Evolutionary conservation across 441 rosid species (phyloP), one percentile per base, ranked within the genome.

Genomic region (Erodium texanum): DNA sequence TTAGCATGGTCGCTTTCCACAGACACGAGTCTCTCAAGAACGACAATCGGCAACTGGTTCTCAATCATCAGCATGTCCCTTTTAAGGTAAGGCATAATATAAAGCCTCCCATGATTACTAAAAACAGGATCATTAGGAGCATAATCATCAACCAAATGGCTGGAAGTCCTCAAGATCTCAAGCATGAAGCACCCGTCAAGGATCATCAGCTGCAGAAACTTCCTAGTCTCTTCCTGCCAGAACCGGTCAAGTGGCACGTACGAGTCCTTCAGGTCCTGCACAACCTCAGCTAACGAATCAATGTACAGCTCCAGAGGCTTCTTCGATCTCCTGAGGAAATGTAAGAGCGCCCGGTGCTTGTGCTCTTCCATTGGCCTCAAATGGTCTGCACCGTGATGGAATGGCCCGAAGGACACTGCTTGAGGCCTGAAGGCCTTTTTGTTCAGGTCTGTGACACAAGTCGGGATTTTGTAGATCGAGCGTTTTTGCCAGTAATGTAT

Each of bases 21-120:
- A 52, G 19, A 18, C 3, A 52, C 22, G 20, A 52, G 59, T 9
- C 20, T 52, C 22, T 52, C 22, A 52, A 52, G 59, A 52, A 52
- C 59, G 18, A 52, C 18, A 52, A 52, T 52, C 7, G 59, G 59
- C 59, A 52, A 52, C 20, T 52, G 59, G 59, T 52, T 52, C 59
- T 52, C 59, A n/a, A 52, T 52, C 59, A 52, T 52, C 22, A 52
- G 59, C 59, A 52, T 52, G 23, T 52, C 59, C 59, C 59, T 52
- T 22, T 52, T 52, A 9, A 52, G 59, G 20, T 52, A 18, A 52
- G 59, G 59, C 20, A 52, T 52, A 9, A 52, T 52, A 18, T 52
- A 52, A 52, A 52, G 59, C 59, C 20, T 52, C 59, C 59, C 59
- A 16, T 52, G 59, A 16, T 52, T 52, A n/a, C 59, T 52, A 18